Evolutionary conservation across 768 basidiomycete genomes (phyloP).

Genomic region (Naganishia vaughanmartiniae): DNA sequence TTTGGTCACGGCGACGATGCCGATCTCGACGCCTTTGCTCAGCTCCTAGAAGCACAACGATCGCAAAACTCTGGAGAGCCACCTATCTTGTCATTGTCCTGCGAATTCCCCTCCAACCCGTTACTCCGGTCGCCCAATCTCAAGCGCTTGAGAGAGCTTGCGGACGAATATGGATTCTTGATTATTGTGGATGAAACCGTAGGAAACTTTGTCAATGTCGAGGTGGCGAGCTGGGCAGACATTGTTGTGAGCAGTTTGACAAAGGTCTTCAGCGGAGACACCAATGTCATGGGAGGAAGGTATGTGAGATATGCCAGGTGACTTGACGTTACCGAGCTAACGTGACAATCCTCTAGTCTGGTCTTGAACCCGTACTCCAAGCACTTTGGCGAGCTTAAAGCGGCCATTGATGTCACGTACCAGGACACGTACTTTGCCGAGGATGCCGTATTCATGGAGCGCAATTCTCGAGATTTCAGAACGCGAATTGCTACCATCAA

Average conservation of each 20-base stretch:
- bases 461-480: constrained; percentile 91
- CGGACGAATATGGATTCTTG: constrained; percentile 82
- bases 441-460: constrained; percentile 94
- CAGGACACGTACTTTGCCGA: constrained; percentile 86
- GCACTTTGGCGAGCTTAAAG: constrained; percentile 67
- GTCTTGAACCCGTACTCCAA: constrained; percentile 77
- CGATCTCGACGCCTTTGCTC: constrained; percentile 72
- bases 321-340: neutral
- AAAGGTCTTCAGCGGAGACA: constrained; percentile 90
- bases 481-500: constrained; percentile 74
- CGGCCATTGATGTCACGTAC: constrained; percentile 60
- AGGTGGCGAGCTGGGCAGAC: constrained; percentile 80
- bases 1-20: constrained; percentile 73
- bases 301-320: constrained; percentile 51
- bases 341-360: constrained; percentile 59
- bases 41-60: constrained; percentile 56
- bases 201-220: constrained; percentile 90
- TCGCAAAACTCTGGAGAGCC: constrained; percentile 46
- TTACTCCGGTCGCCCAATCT: constrained; percentile 82
- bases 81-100: constrained; percentile 76
- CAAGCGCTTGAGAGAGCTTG: constrained; percentile 67
- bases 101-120: constrained; percentile 94
- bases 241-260: constrained; percentile 86
- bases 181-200: constrained; percentile 92
- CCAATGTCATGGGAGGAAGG: constrained; percentile 98